phyloP scores from a whole-genome alignment of 2,329 filamentous ascomycete species.

The Ophiostoma piceae region DNA sequence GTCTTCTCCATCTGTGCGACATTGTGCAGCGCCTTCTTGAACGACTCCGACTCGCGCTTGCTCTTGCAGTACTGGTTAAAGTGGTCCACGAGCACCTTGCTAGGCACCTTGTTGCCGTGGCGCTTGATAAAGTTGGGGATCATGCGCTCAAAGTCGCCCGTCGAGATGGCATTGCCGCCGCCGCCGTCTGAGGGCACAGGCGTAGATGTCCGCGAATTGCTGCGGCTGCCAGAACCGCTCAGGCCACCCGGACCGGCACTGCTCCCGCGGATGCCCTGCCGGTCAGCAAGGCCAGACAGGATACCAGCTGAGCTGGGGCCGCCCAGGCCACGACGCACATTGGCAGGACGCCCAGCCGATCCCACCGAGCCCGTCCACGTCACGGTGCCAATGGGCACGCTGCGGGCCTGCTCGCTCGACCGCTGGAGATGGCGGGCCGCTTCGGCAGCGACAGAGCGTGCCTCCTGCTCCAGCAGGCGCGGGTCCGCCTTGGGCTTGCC shows the following conservation, averaged over 20 bases:
- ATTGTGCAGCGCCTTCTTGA: slow-evolving; percentile 71
- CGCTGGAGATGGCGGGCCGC: slow-evolving; percentile 71
- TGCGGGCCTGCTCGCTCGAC: slow-evolving; percentile 65
- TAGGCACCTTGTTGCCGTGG: slow-evolving; percentile 73
- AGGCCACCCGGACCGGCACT: slow-evolving; percentile 20
- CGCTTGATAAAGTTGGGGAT: slow-evolving; percentile 74
- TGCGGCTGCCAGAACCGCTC: slow-evolving; percentile 41
- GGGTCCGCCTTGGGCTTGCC: slow-evolving; percentile 68
- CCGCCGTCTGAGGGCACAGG: background rate
- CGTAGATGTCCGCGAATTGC: slow-evolving; percentile 28
- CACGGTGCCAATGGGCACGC: slow-evolving; percentile 73
- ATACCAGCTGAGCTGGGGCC: slow-evolving; percentile 50
- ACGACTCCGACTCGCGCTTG: slow-evolving; percentile 64
- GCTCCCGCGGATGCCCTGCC: slow-evolving; percentile 46
- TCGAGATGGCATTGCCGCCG: slow-evolving; percentile 33
- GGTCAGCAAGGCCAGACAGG: slow-evolving; percentile 52
- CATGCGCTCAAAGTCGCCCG: slow-evolving; percentile 61
- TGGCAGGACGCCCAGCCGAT: slow-evolving; percentile 62
- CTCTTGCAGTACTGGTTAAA: slow-evolving; percentile 77
- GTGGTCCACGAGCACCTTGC: slow-evolving; percentile 82
- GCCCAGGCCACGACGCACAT: slow-evolving; percentile 42
- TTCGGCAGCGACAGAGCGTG: slow-evolving; percentile 68
- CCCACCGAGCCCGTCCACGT: slow-evolving; percentile 92
- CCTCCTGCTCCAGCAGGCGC: slow-evolving; percentile 74
- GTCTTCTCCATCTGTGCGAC: slow-evolving; percentile 67